These are phyloP conservation scores for Macadamia integrifolia DNA, from an alignment of 164 flowering plant species.

Conservation along the genomic window DNA sequence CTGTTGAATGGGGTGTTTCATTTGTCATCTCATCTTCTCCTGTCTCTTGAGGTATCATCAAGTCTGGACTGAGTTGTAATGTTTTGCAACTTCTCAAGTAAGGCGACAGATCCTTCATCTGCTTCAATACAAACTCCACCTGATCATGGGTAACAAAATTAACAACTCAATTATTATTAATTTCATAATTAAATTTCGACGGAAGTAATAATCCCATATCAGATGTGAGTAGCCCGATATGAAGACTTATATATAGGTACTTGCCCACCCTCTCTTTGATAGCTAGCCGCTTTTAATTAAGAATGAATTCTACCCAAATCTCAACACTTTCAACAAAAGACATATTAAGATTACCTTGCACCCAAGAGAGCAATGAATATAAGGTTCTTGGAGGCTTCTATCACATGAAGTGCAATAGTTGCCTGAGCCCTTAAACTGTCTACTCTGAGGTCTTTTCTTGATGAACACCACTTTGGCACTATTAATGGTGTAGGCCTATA, in stretches of 20 bases:
- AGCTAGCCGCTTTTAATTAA: too few species aligned
- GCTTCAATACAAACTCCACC: slow-evolving; percentile 82
- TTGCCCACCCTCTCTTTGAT: too few species aligned
- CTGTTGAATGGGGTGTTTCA: slow-evolving; percentile 51
- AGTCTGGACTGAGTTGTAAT: slow-evolving; percentile 75
- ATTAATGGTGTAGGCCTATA: slow-evolving; percentile 81
- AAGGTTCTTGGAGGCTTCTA: slow-evolving; percentile 87
- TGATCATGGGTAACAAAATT: slow-evolving; percentile 13
- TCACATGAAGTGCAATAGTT: slow-evolving; percentile 90
- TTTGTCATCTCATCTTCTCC: slow-evolving; percentile 49
- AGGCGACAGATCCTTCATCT: slow-evolving; percentile 59
- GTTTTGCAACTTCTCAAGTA: slow-evolving; percentile 63
- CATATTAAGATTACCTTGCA: slow-evolving; percentile 64
- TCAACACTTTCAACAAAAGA: too few species aligned
- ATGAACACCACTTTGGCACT: slow-evolving; percentile 91
- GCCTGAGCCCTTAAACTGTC: slow-evolving; percentile 89
- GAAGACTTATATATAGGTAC: too few species aligned
- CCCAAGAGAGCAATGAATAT: slow-evolving; percentile 82
- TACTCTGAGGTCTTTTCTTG: slow-evolving; percentile 86
- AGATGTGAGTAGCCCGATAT: too few species aligned
- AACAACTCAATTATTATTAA: neutral
- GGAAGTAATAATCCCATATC: too few species aligned
- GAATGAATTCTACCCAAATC: too few species aligned
- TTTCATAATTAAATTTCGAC: too few species aligned
- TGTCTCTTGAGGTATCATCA: slow-evolving; percentile 58